Evolutionary conservation across 495 filamentous ascomycete genomes (phyloP).

Genomic region (Aspergillus ostianus): DNA sequence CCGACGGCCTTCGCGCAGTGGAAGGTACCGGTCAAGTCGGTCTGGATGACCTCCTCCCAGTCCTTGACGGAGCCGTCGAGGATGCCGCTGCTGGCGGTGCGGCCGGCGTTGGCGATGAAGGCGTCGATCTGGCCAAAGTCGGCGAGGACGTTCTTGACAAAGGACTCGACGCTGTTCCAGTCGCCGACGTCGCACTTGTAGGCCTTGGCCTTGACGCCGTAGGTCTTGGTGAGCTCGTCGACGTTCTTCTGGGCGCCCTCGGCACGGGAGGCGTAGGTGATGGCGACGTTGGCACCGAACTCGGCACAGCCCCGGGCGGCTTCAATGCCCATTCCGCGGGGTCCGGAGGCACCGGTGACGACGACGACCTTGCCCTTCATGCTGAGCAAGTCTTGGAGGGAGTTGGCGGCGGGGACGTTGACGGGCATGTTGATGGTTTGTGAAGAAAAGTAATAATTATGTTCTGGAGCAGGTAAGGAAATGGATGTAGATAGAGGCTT

Average conservation of each 20-base stretch:
- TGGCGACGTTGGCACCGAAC: constrained; percentile 67
- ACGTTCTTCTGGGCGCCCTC: constrained; percentile 64
- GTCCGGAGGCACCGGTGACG: constrained; percentile 68
- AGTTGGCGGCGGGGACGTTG: constrained; percentile 54
- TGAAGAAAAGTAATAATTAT: neutral
- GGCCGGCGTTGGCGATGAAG: constrained; percentile 69
- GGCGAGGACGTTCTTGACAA: constrained; percentile 53
- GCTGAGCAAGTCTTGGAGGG: constrained; percentile 63
- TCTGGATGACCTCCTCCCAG: constrained; percentile 68
- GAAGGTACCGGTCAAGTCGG: constrained; percentile 63
- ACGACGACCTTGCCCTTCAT: constrained; percentile 73
- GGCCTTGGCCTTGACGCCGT: constrained; percentile 65
- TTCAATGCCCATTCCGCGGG: constrained; percentile 70
- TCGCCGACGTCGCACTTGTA: constrained; percentile 58
- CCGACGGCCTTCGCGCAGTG: constrained; percentile 69
- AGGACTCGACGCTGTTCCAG: constrained; percentile 49
- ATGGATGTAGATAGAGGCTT: no score
- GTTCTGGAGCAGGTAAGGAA: neutral
- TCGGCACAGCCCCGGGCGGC: constrained; percentile 71
- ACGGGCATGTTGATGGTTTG: constrained; percentile 46
- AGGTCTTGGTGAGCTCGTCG: constrained; percentile 53
- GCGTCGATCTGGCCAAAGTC: constrained; percentile 66
- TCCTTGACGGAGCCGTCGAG: constrained; percentile 62
- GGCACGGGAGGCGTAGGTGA: constrained; percentile 63
- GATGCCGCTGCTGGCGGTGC: constrained; percentile 60